phyloP scores from a whole-genome alignment of 1,139 yeast genomes.

The Suhomyces yuchorum region DNA sequence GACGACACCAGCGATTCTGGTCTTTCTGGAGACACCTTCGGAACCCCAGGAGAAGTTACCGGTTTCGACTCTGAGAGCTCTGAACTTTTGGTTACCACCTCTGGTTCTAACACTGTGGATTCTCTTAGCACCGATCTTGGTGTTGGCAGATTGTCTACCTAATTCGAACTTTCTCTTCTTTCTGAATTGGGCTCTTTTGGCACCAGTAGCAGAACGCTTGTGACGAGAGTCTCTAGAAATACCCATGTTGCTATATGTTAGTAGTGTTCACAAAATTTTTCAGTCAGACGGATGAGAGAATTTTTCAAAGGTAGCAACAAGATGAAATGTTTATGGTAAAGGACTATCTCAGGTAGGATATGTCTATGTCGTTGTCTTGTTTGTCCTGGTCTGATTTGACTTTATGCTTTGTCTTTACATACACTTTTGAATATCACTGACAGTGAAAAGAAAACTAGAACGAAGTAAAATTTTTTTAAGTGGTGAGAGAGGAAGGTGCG shows the following conservation, averaged over 20 bases:
- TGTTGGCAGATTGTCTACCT: conserved; percentile 99
- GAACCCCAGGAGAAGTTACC: conserved; percentile 99
- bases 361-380: neutral
- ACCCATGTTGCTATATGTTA: conserved; percentile 70
- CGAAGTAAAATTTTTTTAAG: conserved; percentile 17
- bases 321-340: neutral
- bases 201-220: conserved; percentile 99
- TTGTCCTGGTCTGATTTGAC: conserved; percentile 1
- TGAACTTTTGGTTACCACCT: conserved; percentile 99
- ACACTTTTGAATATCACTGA: conserved; percentile 24
- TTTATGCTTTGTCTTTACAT: conserved; percentile 12
- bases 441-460: conserved; percentile 17
- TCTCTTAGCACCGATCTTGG: conserved; percentile 99
- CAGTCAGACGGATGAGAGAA: neutral
- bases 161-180: conserved; percentile 99
- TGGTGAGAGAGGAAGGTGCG: conserved; percentile 9
- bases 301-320: neutral
- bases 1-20: conserved; percentile 96
- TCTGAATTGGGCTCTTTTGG: conserved; percentile 99
- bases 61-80: conserved; percentile 98
- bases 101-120: conserved; percentile 99
- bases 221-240: conserved; percentile 99
- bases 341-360: neutral
- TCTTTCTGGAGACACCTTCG: conserved; percentile 97
- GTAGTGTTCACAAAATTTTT: conserved; percentile 20